Evolutionary conservation across 352 stramenopile species (phyloP).

Genomic region (Chrysophaeum taylorii): DNA sequence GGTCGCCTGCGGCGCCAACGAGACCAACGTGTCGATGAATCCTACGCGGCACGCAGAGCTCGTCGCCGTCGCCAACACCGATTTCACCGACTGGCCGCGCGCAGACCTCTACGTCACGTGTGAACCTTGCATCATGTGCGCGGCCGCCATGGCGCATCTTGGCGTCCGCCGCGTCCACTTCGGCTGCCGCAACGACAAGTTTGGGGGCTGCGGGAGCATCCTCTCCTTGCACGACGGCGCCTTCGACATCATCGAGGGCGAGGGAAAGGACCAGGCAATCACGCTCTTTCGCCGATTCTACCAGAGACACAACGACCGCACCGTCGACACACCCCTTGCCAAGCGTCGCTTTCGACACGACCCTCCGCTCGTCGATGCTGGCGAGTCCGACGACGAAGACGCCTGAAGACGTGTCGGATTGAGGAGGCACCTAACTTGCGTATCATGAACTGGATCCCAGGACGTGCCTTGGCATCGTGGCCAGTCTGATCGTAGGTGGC

Average conservation of each 20-base stretch:
- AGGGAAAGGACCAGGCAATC: conserved; percentile 65
- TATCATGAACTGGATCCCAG: no score
- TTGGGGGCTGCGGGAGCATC: conserved; percentile 74
- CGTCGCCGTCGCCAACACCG: conserved; percentile 49
- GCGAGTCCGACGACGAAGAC: no score
- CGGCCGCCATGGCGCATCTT: conserved; percentile 63
- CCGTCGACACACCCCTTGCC: background rate
- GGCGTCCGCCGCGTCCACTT: conserved; percentile 62
- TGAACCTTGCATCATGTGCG: conserved; percentile 85
- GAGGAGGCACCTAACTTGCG: no score
- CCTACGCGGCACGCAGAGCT: conserved; percentile 74
- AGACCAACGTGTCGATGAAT: conserved; percentile 54
- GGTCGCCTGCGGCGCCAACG: conserved; percentile 63
- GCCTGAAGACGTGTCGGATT: no score
- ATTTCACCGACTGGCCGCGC: background rate
- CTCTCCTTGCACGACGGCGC: conserved; percentile 59
- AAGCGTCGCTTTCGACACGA: no score
- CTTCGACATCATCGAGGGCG: conserved; percentile 51
- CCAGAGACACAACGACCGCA: conserved; percentile 55
- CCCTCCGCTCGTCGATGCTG: no score
- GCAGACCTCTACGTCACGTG: conserved; percentile 59
- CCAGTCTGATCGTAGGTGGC: no score
- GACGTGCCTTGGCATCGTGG: no score
- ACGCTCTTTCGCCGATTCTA: conserved; percentile 70
- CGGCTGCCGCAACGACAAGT: conserved; percentile 77